Evolutionary conservation across 2,329 filamentous ascomycete genomes (phyloP), one percentile per base, ranked within the genome.

Genomic region (Fonsecaea erecta): DNA sequence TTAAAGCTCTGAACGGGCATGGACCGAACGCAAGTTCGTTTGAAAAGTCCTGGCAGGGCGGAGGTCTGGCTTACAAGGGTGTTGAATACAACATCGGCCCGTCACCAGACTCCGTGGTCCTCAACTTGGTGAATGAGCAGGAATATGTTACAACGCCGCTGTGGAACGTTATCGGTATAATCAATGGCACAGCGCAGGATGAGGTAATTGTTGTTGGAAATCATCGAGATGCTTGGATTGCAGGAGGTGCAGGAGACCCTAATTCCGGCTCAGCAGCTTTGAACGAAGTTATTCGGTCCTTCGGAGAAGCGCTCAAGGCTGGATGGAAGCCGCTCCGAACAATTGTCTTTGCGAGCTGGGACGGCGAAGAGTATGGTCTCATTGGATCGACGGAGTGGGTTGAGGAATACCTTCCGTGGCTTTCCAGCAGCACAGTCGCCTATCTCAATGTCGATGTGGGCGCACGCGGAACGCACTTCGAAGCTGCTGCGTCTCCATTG

Each of bases 151-250:
- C 86, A 0, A 95, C 90, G 0, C 90, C 91, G 3, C 81, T 94
- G 59, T 97, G 93, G 93, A 90, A 99, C 74, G 91, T 95, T 1
- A 94, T 98, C 69, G 94, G 94, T 52, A 83, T 95, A 52, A 91
- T 99, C 75, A 97, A 97, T 72, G 95, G 94, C 9, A 71, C 71
- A 2, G 87, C 95, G 37, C 82, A 88, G 0, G 88, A 97, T 72
- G 93, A 97, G 74, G 92, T 97, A 0, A 83, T 99, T 52, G 84
- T 99, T 2, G 80, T 98, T 34, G 93, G 93, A n/a, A 97, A 96
- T 74, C 93, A 97, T 74, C 87, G 93, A 35, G 93, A 97, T 77
- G 91, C 93, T 0, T 96, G 92, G 92, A 89, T 94, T 72, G 88
- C 89, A 21, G 92, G 92, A n/a, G 91, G 92, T 26, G 90, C 91